These are phyloP conservation scores for Phytophthora pistaciae DNA, from an alignment of 352 stramenopile species.

Conservation along the genomic window DNA sequence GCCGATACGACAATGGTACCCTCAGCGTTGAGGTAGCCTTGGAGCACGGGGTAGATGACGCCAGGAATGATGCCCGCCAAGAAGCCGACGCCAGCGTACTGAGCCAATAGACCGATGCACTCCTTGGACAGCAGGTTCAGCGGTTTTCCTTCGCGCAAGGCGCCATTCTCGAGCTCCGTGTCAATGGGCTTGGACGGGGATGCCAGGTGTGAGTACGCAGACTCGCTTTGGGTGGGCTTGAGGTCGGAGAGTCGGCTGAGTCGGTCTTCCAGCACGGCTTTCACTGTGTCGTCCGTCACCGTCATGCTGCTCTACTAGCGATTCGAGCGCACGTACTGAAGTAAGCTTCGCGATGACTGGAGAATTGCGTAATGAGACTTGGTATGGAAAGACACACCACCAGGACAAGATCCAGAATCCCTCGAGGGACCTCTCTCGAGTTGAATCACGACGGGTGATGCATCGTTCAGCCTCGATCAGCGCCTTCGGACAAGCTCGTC, in stretches of 20 bases:
- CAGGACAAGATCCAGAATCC: constrained; percentile 7
- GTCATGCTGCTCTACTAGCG: constrained; percentile 16
- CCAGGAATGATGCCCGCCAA: constrained; percentile 47
- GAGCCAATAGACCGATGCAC: constrained; percentile 50
- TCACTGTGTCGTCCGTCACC: constrained; percentile 25
- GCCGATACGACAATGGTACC: constrained; percentile 53
- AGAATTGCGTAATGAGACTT: constrained; percentile 27
- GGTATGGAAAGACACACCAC: neutral
- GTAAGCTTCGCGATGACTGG: constrained; percentile 6
- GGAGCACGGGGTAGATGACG: constrained; percentile 57
- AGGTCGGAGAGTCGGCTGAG: constrained; percentile 22
- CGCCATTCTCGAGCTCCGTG: constrained; percentile 36
- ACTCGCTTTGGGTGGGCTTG: constrained; percentile 15
- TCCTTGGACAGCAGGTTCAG: constrained; percentile 46
- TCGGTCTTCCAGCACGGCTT: constrained; percentile 31
- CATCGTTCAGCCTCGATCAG: constrained; percentile 2
- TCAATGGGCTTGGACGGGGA: constrained; percentile 27
- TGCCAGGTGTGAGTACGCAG: constrained; percentile 23
- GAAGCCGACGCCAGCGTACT: constrained; percentile 60
- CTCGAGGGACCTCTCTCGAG: neutral
- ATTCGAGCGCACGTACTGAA: constrained; percentile 4
- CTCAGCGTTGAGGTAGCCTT: constrained; percentile 59
- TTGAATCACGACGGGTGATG: constrained; percentile 13
- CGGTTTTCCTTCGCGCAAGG: constrained; percentile 44
- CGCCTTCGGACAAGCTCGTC: constrained; percentile 30